Base-by-base conservation (phyloP, 202 grass and related monocot species). In the Brachypodium distachyon region DNA sequence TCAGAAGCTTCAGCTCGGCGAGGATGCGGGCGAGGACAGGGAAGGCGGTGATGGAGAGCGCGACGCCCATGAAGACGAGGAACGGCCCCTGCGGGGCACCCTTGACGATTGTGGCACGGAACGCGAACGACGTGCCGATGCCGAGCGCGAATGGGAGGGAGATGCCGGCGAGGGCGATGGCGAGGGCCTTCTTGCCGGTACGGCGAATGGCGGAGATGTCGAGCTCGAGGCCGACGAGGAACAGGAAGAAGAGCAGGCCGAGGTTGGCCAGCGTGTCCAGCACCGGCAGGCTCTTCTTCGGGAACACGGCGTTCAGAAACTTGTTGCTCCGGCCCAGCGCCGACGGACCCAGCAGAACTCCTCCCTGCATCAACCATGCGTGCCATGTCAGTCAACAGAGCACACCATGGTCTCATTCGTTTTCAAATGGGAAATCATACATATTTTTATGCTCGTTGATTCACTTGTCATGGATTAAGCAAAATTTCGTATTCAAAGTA, bases 41-140 rank as follows among this genome's bases (percentile, higher is more conserved):
- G 82, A 97, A 93, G 0, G 94, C 90, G 18, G 94, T 97, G 84
- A 97, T 97, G 59, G 94, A 97, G 41, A 97, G 81, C 2, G 90
- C 94, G 1, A 93, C 94, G 12, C 94, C 94, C 86, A 97, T 97
- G 88, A 97, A 97, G 26, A 97, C 88, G 0, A 93, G 83, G 58
- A 97, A 82, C 0, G 94, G 94, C 2, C 14, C 88, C n/a, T 87
- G 81, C 0, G 53, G 83, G 0, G 86, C 31, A 11, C 76, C 88
- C 53, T 97, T 87, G 29, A 83, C 80, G 11, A 97, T 84, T 71
- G 94, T 93, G 1, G 81, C 55, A 0, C 90, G 88, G 81, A 91
- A 83, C 3, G 85, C 86, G 18, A 79, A 79, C 0, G 94, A 97
- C 1, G 94, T 91, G 81, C 90, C 94, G 4, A 97, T 83, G 54